Evolutionary conservation across 192 early-diverging fungal genomes (phyloP).

Genomic region (Linnemannia elongata): DNA sequence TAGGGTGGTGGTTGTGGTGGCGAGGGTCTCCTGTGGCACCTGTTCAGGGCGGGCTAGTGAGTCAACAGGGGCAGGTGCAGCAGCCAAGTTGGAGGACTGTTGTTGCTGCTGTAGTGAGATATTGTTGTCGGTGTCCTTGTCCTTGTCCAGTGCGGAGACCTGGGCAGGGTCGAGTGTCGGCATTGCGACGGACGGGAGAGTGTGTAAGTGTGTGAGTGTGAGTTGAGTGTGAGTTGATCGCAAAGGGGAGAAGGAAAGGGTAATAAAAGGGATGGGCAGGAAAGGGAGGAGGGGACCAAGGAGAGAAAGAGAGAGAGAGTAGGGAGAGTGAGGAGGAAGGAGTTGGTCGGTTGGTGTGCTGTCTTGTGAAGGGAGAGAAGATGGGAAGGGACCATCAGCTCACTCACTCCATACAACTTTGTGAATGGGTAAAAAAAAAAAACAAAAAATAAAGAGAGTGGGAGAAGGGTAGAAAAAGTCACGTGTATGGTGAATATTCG

Average conservation of each 20-base stretch:
- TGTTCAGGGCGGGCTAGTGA: neutral
- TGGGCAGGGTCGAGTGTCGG: conserved; percentile 2
- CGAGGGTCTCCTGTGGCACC: neutral
- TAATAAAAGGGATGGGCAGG: neutral
- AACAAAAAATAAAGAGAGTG: neutral
- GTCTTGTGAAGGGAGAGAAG: neutral
- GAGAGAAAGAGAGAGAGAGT: neutral
- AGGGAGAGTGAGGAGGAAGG: neutral
- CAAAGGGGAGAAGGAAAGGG: neutral
- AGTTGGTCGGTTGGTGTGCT: neutral
- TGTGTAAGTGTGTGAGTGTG: neutral
- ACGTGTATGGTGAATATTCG: too few species aligned
- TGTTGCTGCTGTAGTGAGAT: neutral
- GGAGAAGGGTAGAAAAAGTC: too few species aligned
- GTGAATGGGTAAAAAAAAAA: neutral
- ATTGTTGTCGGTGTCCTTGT: neutral
- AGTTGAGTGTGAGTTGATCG: neutral
- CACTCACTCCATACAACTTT: neutral
- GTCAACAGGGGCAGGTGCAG: neutral
- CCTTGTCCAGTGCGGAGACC: neutral
- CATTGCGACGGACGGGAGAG: neutral
- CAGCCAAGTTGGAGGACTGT: neutral
- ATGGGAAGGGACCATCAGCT: neutral
- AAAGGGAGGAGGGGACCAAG: neutral
- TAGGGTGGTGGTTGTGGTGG: neutral